These are phyloP conservation scores for Pascua sp. DNA, from an alignment of 1,284 basidiomycete species.

Conservation along the genomic window DNA sequence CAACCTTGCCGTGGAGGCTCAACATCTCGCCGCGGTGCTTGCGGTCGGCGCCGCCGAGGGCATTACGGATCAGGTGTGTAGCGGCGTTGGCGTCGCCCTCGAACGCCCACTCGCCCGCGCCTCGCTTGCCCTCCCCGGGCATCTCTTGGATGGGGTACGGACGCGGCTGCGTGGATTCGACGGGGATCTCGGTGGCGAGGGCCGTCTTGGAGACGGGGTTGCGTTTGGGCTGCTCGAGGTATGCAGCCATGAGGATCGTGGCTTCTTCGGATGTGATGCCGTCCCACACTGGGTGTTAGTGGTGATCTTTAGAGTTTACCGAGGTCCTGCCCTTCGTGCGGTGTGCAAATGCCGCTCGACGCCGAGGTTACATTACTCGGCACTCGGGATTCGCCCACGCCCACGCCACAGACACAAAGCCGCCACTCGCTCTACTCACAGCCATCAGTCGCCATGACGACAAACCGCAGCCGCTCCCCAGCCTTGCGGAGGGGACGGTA, in stretches of 20 bases:
- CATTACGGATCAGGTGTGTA: constrained; percentile 90
- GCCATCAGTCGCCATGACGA: constrained; percentile 89
- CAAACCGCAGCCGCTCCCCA: constrained; percentile 58
- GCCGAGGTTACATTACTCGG: too few species aligned
- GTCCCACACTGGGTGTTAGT: constrained; percentile 67
- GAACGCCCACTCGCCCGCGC: constrained; percentile 64
- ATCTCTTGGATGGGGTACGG: constrained; percentile 43
- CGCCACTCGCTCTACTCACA: constrained; percentile 39
- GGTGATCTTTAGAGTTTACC: neutral
- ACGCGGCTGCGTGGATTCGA: constrained; percentile 22
- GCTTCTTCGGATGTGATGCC: constrained; percentile 91
- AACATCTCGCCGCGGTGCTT: constrained; percentile 64
- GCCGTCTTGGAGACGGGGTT: constrained; percentile 31
- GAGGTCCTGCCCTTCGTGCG: too few species aligned
- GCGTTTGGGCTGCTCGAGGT: constrained; percentile 64
- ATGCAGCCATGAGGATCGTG: constrained; percentile 80
- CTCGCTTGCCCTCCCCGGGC: constrained; percentile 21
- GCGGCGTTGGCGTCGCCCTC: constrained; percentile 77
- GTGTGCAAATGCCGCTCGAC: too few species aligned
- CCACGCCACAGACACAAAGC: too few species aligned
- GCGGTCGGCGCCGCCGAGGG: constrained; percentile 80
- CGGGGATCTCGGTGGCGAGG: constrained; percentile 29
- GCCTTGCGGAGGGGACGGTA: constrained; percentile 60
- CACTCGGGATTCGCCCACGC: too few species aligned
- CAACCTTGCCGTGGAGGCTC: constrained; percentile 78